Evolutionary conservation across 179 eudicot genomes (phyloP).

Genomic region (Carnegiea gigantea): DNA sequence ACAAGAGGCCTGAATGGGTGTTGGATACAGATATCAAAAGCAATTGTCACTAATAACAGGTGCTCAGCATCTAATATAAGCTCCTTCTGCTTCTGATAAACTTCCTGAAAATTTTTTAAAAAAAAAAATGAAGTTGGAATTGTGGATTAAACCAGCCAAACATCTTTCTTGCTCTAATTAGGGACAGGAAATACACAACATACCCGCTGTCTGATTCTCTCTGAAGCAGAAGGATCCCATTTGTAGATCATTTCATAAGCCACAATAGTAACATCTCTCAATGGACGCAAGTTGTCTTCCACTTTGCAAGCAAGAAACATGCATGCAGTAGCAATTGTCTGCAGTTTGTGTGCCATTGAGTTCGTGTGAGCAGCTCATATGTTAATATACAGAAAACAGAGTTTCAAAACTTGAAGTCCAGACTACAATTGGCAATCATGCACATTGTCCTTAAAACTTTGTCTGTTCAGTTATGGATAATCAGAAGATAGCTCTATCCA

Average conservation of each 20-base stretch:
- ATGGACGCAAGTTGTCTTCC: conserved; percentile 58
- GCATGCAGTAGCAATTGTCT: conserved; percentile 64
- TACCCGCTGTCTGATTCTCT: conserved; percentile 65
- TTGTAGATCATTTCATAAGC: conserved; percentile 60
- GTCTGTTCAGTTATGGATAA: neutral
- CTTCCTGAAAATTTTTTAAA: conserved; percentile 47
- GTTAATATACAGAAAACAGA: neutral
- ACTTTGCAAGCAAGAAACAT: conserved; percentile 76
- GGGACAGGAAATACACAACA: conserved; percentile 18
- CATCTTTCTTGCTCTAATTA: neutral
- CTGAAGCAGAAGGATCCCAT: conserved; percentile 64
- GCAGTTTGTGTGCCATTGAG: conserved; percentile 25
- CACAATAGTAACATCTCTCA: conserved; percentile 53
- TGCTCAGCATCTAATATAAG: conserved; percentile 55
- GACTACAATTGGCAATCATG: conserved; percentile 5
- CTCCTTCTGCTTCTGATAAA: conserved; percentile 60
- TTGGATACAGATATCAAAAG: conserved; percentile 62
- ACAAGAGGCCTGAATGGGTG: conserved; percentile 76
- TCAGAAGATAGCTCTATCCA: neutral
- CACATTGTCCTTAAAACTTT: neutral
- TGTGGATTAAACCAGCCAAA: conserved; percentile 12
- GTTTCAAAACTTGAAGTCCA: neutral
- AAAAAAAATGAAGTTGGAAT: conserved; percentile 9
- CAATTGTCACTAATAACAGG: conserved; percentile 52
- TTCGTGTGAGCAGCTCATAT: conserved; percentile 7